Conservation (phyloP, 805 yeast species). For the Kuraishia hungarica region DNA sequence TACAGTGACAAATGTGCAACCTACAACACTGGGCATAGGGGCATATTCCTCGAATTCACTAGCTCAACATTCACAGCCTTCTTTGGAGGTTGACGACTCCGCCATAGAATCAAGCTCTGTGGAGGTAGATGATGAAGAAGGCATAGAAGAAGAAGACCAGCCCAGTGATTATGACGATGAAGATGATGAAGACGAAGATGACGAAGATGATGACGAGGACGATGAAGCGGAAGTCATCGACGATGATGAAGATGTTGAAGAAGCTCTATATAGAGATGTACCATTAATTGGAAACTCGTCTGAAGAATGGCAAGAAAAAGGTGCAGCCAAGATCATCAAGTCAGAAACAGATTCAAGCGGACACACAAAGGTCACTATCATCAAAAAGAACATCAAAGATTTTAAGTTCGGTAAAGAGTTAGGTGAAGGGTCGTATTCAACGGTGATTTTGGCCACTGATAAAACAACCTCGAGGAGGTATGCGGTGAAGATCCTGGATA, state of each 20-base stretch:
- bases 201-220: not conserved
- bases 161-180: slow-evolving; percentile 2
- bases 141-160: not conserved
- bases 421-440: slow-evolving; percentile 96
- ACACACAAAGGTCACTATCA: slow-evolving; percentile 39
- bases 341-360: slow-evolving; percentile 38
- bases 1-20: not conserved
- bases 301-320: slow-evolving; percentile 43
- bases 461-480: slow-evolving; percentile 50
- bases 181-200: slow-evolving; percentile 3
- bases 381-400: slow-evolving; percentile 59
- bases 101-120: not conserved
- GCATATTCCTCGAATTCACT: not conserved
- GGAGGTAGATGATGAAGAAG: not conserved
- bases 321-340: slow-evolving; percentile 49
- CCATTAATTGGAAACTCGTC: slow-evolving; percentile 8
- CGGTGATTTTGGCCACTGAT: slow-evolving; percentile 84
- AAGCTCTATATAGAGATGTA: slow-evolving; percentile 1
- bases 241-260: slow-evolving; percentile 3
- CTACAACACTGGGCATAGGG: not conserved
- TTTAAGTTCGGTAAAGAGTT: slow-evolving; percentile 79
- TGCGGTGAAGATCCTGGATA: slow-evolving; percentile 72
- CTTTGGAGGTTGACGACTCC: not conserved
- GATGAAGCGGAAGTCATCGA: slow-evolving; percentile 6
- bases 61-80: not conserved